Base-by-base conservation (phyloP, 169 alveolate species). In the Babesia bovis region DNA sequence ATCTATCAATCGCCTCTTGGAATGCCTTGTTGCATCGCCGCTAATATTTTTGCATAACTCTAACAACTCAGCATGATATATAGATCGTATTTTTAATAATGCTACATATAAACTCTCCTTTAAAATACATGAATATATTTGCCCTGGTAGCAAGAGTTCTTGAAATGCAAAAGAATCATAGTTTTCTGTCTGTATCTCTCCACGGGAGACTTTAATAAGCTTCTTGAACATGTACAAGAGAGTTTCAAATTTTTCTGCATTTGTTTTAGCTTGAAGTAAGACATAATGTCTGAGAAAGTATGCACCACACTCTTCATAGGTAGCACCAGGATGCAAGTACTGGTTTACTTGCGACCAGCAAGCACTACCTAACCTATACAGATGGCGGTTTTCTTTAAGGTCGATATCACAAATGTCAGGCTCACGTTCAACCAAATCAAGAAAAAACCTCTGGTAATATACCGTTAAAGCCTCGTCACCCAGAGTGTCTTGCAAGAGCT, bases 241-340 rank as follows among this genome's bases (percentile, higher is more conserved):
- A 12, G 96, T 90, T 72, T 96, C 96, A 63, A 97, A 96, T 84
- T 98, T 98, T 44, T 95, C 98, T 38, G 87, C 74, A 85, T 94
- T 91, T 53, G 89, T 92, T 47, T 91, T 84, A 26, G 95, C 89
- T 70, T 98, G 99, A 23, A 97, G 96, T 56, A 96, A 91, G 4
- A 98, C 95, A 70, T 94, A 94, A 88, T 95, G 95, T 51, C 92
- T 90, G 38, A 98, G 72, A 66, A 97, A 89, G 69, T 90, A 84
- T 40, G 90, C 87, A 17, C 99, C 99, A 36, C 96, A 98, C 61
- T 96, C 97, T 38, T 94, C 97, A 81, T 92, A 95, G 12, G 96
- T 85, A 42, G 94, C 91, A 17, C 96, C 97, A 13, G 96, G 94
- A 57, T 85, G 87, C 49, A 91, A 76, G 55, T 92, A 93, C 73